Evolutionary conservation across 2,329 filamentous ascomycete genomes (phyloP).

Genomic region (Aspergillus nomiae): DNA sequence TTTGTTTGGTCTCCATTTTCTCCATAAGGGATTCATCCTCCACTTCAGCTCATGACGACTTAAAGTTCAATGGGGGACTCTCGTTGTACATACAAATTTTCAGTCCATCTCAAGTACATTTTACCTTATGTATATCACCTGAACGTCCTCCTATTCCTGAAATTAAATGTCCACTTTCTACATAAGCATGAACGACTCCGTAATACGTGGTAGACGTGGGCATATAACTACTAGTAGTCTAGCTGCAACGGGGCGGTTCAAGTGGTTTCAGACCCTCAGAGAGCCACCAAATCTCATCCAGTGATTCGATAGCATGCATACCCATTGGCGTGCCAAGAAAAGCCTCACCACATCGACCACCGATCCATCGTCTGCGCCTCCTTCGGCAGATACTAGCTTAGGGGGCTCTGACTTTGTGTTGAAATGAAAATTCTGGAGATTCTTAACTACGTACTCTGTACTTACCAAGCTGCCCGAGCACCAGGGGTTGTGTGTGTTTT

Average conservation of each 20-base stretch:
- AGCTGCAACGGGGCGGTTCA: background rate
- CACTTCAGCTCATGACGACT: background rate
- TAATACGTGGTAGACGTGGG: too few species aligned
- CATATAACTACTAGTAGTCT: too few species aligned
- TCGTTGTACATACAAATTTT: too few species aligned
- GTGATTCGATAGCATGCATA: background rate
- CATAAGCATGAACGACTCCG: too few species aligned
- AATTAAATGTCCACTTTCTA: too few species aligned
- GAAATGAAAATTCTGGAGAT: background rate
- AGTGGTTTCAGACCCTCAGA: background rate
- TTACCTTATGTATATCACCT: too few species aligned
- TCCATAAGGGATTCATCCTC: background rate
- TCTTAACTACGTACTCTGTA: background rate
- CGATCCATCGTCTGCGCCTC: background rate
- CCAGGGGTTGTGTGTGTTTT: background rate
- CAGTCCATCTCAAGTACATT: too few species aligned
- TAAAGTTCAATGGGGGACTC: too few species aligned
- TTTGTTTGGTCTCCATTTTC: background rate
- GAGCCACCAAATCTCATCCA: background rate
- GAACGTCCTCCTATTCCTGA: too few species aligned
- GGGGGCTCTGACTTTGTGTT: background rate
- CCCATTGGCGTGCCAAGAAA: slow-evolving; percentile 1
- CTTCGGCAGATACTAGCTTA: background rate
- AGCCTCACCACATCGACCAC: background rate
- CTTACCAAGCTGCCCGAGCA: background rate